Base-by-base conservation (phyloP, 495 filamentous ascomycete species). In the Cryomyces minteri region DNA sequence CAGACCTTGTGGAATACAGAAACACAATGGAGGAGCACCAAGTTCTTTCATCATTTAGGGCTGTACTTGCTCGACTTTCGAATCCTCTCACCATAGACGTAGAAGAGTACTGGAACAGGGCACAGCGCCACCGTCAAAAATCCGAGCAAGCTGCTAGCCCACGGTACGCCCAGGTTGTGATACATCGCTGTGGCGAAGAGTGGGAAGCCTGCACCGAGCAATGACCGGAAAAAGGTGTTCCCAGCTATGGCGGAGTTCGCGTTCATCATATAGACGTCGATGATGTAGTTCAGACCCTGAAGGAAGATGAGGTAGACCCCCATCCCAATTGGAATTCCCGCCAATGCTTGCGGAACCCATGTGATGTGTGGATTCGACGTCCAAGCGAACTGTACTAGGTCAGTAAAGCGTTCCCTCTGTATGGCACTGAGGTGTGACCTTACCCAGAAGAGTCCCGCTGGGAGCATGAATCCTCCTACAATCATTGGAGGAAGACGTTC, bases 71-170 rank as follows among this genome's bases (percentile, higher is more conserved):
- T 38, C 12, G 12, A 38, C 9, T 14, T 38, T 3, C 34, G 9
- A 14, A 38, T 38, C 34, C 12, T 38, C 9, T 38, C 34, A 10
- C 34, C 34, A 14, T 38, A 38, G 34, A 38, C 3, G 12, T 38
- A 84, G 58, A 88, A 86, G 31, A 81, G 51, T 43, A 80, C 64
- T 5, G 82, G 82, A 18, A 84, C 75, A 0, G 80, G 81, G 8
- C 84, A 66, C 62, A 86, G 68, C 5, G 72, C 65, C 28, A 72
- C 51, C 4, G 73, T 68, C 38, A 85, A 64, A 43, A 80, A 82
- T 0, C 70, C 82, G 29, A 84, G 64, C 39, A 84, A 58, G 55
- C 68, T 74, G 0, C 68, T 67, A 5, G 79, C 81, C 64, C 80
- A 84, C 0, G 68, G 68, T 14, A 82, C 71, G 2, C 79, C 81